phyloP scores from a whole-genome alignment of 306 rosid species.

The Adenanthera pavonina region DNA sequence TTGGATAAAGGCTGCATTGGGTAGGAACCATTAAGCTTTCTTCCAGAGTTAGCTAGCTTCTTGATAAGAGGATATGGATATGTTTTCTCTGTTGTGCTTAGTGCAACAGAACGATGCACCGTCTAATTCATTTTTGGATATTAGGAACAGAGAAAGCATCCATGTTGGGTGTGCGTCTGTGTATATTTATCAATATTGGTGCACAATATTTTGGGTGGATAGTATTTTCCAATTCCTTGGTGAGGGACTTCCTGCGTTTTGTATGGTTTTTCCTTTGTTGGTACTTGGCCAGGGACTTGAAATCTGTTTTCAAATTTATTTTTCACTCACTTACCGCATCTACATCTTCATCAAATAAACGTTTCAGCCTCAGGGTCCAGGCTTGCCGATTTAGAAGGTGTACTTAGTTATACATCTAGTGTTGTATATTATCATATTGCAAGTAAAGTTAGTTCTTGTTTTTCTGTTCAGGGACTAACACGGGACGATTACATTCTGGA shows the following conservation, averaged over 20 bases:
- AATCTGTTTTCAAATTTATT: not conserved
- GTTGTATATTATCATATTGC: not conserved
- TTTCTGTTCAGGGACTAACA: slow-evolving; percentile 42
- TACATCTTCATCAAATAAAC: not conserved
- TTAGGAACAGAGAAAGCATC: no score
- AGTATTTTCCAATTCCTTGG: not conserved
- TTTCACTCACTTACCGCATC: not conserved
- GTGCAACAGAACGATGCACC: no score
- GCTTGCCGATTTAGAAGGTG: not conserved
- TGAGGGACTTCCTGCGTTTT: not conserved
- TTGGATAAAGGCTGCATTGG: not conserved
- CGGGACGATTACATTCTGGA: slow-evolving; percentile 54
- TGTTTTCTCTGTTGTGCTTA: no score
- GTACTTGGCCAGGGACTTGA: not conserved
- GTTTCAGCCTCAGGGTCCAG: no score
- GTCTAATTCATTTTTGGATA: no score
- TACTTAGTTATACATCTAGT: not conserved
- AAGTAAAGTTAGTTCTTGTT: not conserved
- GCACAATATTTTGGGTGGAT: not conserved
- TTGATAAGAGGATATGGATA: no score
- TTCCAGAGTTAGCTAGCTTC: no score
- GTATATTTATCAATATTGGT: no score
- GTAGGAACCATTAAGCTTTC: not conserved
- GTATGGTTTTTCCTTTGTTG: not conserved
- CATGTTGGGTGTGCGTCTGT: no score